Evolutionary conservation across 2,329 filamentous ascomycete species (phyloP), one percentile per base, ranked within the genome.

Genomic region (Parasarocladium wereldwijsianum): DNA sequence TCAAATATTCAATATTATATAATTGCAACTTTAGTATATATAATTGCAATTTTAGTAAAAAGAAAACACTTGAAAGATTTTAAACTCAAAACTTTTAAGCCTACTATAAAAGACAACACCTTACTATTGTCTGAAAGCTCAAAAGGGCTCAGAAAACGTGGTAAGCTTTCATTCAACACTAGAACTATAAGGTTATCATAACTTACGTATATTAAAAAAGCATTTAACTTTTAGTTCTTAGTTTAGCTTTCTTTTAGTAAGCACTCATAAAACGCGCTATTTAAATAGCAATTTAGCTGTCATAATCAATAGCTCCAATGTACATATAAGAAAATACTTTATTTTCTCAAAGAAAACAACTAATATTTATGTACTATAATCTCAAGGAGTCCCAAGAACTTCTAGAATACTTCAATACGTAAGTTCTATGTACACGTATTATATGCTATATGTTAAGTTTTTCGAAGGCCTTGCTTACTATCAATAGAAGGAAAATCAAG

Each of bases 71-170:
- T 26, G 22, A 23, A 32, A 22, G 20, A 32, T 14, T 28, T 22
- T 25, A 19, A 26, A 17, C 24, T 17, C 13, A 12, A 33, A 31
- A 33, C 13, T 9, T 31, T 24, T 22, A 15, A 29, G 19, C 21
- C 32, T 4, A 24, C 13, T 23, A 30, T 26, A 36, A 38, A 27
- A 13, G 15, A 17, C 36, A 25, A 22, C 21, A 17, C 25, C 35
- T 23, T 16, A 21, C 21, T 18, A 28, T 18, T 17, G 17, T 17
- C 9, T 6, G 25, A 24, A 33, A 15, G 9, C 18, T 14, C 23
- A 33, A 13, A 28, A 11, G 17, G 24, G 25, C 14, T 16, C 19
- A 18, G 13, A 25, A 10, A 25, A 8, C 2, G 2, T 28, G 10
- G 19, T 19, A 19, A 8, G 10, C 5, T 19, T n/a, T n/a, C n/a